A percentile compares a stretch with the other conserved stretches of the same genome.
Evolutionary conservation across 176 grass and related monocot genomes (phyloP).

Genomic region (Tillandsia fasciculata): DNA sequence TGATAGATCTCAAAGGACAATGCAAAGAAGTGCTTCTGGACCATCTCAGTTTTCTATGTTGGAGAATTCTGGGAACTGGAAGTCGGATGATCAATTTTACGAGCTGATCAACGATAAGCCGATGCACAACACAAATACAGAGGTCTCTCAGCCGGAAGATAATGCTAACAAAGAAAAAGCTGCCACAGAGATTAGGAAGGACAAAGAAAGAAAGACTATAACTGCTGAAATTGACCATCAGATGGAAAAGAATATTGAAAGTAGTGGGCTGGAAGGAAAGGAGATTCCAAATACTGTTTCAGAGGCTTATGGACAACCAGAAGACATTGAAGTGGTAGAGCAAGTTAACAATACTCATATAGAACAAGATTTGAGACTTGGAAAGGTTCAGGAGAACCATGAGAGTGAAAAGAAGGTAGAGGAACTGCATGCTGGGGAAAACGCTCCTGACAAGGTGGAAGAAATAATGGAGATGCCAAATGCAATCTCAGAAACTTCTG

Average conservation of each 20-base stretch:
- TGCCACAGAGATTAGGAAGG: constrained; percentile 11
- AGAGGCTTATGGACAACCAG: constrained; percentile 15
- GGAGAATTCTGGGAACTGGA: constrained; percentile 59
- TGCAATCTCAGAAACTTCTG: constrained; percentile 18
- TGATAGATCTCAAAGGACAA: constrained; percentile 28
- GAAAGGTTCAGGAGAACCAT: constrained; percentile 11
- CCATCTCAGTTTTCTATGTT: constrained; percentile 29
- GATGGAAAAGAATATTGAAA: constrained; percentile 15
- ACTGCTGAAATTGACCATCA: constrained; percentile 24
- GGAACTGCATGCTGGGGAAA: constrained; percentile 7
- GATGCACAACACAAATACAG: constrained; percentile 20
- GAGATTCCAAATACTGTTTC: constrained; percentile 4
- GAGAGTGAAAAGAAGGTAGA: constrained; percentile 19
- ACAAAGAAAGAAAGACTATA: constrained; percentile 35
- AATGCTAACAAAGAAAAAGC: constrained; percentile 19
- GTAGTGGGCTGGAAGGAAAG: constrained; percentile 17
- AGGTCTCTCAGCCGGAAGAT: constrained; percentile 12
- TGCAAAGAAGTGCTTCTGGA: constrained; percentile 10
- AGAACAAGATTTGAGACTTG: constrained; percentile 11
- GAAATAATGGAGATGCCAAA: constrained; percentile 11
- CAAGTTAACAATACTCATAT: constrained; percentile 5
- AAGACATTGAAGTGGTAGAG: constrained; percentile 22
- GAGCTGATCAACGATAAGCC: constrained; percentile 42
- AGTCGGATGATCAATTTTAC: constrained; percentile 56
- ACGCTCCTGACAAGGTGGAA: constrained; percentile 19